A percentile compares a stretch with the other conserved stretches of the same genome.
Conservation (phyloP, 768 basidiomycete genomes). For the Hericium erinaceus region DNA sequence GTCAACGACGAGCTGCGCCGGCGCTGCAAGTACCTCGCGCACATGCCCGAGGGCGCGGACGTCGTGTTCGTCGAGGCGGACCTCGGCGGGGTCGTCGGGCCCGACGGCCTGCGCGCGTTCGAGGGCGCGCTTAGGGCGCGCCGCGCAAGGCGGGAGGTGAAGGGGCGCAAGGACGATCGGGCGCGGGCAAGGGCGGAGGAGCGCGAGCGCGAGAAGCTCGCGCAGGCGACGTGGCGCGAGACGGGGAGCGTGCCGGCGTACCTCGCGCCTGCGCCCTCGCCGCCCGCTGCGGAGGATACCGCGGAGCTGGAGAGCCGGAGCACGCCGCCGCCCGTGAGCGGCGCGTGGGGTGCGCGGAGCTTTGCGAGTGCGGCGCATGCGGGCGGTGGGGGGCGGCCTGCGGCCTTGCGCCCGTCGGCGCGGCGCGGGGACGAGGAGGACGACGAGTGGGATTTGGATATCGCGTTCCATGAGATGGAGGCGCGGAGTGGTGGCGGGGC, state of each 20-base stretch:
- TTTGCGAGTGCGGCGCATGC: conserved; percentile 75
- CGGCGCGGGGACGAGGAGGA: conserved; percentile 26
- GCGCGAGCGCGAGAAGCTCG: conserved; percentile 28
- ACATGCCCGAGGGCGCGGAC: conserved; percentile 86
- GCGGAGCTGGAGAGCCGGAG: neutral
- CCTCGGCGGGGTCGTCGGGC: conserved; percentile 66
- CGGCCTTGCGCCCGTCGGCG: conserved; percentile 17
- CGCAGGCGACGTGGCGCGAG: neutral
- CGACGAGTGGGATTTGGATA: conserved; percentile 74
- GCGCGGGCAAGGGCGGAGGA: conserved; percentile 76
- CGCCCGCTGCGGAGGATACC: conserved; percentile 9
- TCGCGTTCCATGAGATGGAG: conserved; percentile 77
- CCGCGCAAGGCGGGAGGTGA: conserved; percentile 65
- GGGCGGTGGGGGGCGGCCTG: conserved; percentile 15
- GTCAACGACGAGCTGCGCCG: conserved; percentile 92
- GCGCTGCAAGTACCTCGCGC: conserved; percentile 91
- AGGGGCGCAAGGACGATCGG: conserved; percentile 77
- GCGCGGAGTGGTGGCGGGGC: conserved; percentile 30
- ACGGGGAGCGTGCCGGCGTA: neutral
- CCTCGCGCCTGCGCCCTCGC: neutral
- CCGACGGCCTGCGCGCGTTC: conserved; percentile 70
- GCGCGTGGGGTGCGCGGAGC: conserved; percentile 73
- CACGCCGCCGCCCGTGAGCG: conserved; percentile 16
- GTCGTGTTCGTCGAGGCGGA: conserved; percentile 92
- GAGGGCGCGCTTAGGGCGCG: conserved; percentile 76